Evolutionary conservation across 345 rosid genomes (phyloP).

Genomic region (Melaleuca quinquenervia): DNA sequence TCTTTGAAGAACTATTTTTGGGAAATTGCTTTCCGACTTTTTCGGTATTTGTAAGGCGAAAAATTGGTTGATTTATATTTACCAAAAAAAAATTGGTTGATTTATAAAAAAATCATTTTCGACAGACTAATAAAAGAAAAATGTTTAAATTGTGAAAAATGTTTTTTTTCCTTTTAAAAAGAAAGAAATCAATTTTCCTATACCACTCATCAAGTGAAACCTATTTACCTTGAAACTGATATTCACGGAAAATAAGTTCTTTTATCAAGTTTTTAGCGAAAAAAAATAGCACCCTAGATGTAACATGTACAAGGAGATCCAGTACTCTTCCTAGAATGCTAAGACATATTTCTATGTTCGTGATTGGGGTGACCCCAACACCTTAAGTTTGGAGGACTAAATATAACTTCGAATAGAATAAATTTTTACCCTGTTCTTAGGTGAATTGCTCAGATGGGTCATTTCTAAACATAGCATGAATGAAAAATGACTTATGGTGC

Average conservation of each 20-base stretch:
- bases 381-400: not conserved
- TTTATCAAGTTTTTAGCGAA: not conserved
- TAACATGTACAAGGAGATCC: too few species aligned
- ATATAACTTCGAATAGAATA: not conserved
- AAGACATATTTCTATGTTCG: not conserved
- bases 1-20: not conserved
- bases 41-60: not conserved
- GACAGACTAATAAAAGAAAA: not conserved
- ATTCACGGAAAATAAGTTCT: not conserved
- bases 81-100: not conserved
- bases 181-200: not conserved
- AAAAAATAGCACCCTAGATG: too few species aligned
- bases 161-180: not conserved
- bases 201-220: not conserved
- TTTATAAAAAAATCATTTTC: too few species aligned
- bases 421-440: too few species aligned
- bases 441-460: not conserved
- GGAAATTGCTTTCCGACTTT: not conserved
- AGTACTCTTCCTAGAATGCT: too few species aligned
- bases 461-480: not conserved
- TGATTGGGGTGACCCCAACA: not conserved
- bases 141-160: not conserved
- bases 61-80: not conserved
- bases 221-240: not conserved
- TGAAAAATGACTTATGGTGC: too few species aligned